A percentile compares a stretch with the other conserved stretches of the same genome.
Evolutionary conservation across 2,329 filamentous ascomycete species (phyloP).

Genomic region (Pseudogymnoascus sp.): DNA sequence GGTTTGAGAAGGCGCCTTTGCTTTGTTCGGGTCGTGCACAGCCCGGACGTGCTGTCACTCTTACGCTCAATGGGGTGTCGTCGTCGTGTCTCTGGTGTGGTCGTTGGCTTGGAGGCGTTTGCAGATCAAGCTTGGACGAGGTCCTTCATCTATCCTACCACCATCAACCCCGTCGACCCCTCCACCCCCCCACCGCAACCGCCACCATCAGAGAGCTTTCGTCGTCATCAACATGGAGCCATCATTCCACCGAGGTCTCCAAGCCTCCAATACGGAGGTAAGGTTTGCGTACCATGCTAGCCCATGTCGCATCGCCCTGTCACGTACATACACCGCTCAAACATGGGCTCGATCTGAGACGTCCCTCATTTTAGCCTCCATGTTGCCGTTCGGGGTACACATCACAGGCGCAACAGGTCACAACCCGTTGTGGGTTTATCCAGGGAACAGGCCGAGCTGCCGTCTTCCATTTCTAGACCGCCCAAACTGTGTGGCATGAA

Average conservation of each 20-base stretch:
- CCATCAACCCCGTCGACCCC: background rate
- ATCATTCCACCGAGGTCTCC: background rate
- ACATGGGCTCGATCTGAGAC: conserved; percentile 6
- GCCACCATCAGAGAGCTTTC: background rate
- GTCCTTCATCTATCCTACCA: conserved; percentile 1
- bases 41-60: background rate
- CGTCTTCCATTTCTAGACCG: conserved; percentile 3
- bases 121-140: conserved; percentile 5
- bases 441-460: background rate
- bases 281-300: background rate
- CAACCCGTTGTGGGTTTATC: background rate
- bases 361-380: conserved; percentile 5
- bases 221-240: background rate
- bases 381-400: background rate
- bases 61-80: background rate
- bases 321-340: conserved; percentile 5
- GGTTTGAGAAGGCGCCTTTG: conserved; percentile 2
- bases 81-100: background rate
- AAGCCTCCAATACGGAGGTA: conserved; percentile 2
- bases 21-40: background rate
- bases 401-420: background rate
- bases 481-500: background rate
- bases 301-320: conserved; percentile 1
- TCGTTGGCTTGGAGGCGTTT: conserved; percentile 7
- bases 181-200: background rate